These are phyloP conservation scores for Coemansia sp. DNA, from an alignment of 192 early-diverging fungal genomes.

Conservation along the genomic window DNA sequence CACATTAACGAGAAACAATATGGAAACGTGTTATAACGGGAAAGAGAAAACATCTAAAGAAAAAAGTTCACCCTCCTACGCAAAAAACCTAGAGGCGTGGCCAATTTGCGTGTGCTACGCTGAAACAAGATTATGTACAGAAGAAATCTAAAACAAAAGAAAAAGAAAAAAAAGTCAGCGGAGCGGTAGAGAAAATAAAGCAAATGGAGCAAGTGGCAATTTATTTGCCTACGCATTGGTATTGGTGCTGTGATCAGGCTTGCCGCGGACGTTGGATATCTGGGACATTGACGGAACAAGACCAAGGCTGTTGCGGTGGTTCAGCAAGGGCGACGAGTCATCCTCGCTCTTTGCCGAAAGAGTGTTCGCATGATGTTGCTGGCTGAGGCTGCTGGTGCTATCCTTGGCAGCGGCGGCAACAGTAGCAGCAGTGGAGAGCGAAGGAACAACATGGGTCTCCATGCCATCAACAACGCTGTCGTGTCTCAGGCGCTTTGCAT, in stretches of 20 bases:
- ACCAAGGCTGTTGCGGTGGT: constrained; percentile 23
- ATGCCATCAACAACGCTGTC: constrained; percentile 48
- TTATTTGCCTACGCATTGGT: background rate
- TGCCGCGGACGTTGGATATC: constrained; percentile 22
- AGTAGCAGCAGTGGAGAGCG: constrained; percentile 6
- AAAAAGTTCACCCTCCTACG: too few species aligned
- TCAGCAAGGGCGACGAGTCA: background rate
- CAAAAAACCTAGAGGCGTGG: too few species aligned
- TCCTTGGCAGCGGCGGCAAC: background rate
- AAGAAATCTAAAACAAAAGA: background rate
- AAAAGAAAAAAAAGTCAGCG: background rate
- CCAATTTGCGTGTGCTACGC: too few species aligned
- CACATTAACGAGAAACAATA: too few species aligned
- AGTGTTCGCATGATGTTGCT: constrained; percentile 1
- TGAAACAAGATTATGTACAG: background rate
- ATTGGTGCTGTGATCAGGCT: constrained; percentile 13
- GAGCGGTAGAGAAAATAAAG: background rate
- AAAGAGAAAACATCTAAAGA: too few species aligned
- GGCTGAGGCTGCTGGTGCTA: background rate
- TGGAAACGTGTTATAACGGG: too few species aligned
- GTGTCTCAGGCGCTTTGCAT: constrained; percentile 32
- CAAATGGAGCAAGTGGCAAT: constrained; percentile 1
- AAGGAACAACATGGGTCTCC: constrained; percentile 18
- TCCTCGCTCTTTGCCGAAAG: background rate
- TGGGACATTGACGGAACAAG: constrained; percentile 15